Evolutionary conservation across 2,329 filamentous ascomycete species (phyloP).

Genomic region (Colletotrichum caudatum): DNA sequence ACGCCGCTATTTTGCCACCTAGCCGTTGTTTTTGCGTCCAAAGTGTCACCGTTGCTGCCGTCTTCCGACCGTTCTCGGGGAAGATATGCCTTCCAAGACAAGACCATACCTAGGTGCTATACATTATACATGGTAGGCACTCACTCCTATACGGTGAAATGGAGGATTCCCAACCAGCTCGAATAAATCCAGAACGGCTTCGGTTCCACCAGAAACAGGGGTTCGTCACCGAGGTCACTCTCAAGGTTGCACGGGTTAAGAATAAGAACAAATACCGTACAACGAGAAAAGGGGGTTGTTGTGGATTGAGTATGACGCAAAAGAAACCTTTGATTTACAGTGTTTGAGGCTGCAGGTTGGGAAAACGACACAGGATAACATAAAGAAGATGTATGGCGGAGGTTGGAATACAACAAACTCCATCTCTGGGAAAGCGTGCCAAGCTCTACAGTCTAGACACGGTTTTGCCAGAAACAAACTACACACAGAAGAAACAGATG

Average conservation of each 20-base stretch:
- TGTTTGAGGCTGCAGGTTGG: neutral
- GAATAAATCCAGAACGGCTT: neutral
- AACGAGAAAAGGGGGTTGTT: conserved; percentile 10
- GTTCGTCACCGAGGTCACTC: neutral
- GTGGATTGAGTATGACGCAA: conserved; percentile 25
- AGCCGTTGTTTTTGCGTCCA: conserved; percentile 14
- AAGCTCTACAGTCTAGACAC: conserved; percentile 15
- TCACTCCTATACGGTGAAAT: neutral
- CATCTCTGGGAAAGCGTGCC: neutral
- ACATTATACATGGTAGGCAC: too few relatives aligned
- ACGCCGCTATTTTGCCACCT: conserved; percentile 33
- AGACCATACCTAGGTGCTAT: neutral
- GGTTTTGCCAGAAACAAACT: conserved; percentile 19
- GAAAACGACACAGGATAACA: neutral
- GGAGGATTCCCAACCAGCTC: neutral
- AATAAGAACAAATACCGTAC: neutral
- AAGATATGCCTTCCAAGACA: neutral
- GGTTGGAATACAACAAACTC: neutral
- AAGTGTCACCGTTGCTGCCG: conserved; percentile 18
- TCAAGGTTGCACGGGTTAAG: too few relatives aligned
- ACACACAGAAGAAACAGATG: conserved; percentile 17
- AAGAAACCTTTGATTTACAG: conserved; percentile 8
- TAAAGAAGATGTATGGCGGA: neutral
- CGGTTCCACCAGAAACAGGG: conserved; percentile 1
- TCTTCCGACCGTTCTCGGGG: conserved; percentile 12